These are phyloP conservation scores for Populus trichocarpa DNA, from an alignment of 441 rosid species.

Conservation along the genomic window DNA sequence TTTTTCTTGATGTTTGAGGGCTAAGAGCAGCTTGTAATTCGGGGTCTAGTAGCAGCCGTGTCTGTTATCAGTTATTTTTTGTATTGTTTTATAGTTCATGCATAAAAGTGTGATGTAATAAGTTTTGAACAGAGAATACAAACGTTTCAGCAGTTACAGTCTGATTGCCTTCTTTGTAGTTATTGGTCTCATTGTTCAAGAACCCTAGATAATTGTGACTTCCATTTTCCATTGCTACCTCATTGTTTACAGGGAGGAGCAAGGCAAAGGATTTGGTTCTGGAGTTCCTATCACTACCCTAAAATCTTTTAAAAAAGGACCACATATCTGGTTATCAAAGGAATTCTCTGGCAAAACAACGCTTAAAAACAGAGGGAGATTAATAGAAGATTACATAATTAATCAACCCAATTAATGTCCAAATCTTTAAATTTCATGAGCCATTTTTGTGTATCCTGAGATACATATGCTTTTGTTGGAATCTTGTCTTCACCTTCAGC, in stretches of 20 bases:
- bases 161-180: background rate
- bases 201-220: background rate
- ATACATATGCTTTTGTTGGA: slow-evolving; percentile 39
- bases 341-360: background rate
- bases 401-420: slow-evolving; percentile 81
- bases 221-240: background rate
- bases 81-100: background rate
- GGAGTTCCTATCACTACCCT: background rate
- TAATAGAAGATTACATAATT: background rate
- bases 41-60: background rate
- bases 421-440: slow-evolving; percentile 55
- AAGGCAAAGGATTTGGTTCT: background rate
- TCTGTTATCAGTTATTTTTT: background rate
- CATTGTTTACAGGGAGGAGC: background rate
- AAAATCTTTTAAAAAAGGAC: no score
- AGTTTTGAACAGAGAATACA: background rate
- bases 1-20: background rate
- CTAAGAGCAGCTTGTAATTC: background rate
- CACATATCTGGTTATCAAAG: background rate
- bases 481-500: slow-evolving; percentile 29
- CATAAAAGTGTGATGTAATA: background rate
- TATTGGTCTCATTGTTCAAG: background rate
- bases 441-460: slow-evolving; percentile 86
- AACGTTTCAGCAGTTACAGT: background rate
- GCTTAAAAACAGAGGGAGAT: background rate